Evolutionary conservation across 2,329 filamentous ascomycete genomes (phyloP).

Genomic region (Hymenoscyphus occultus): DNA sequence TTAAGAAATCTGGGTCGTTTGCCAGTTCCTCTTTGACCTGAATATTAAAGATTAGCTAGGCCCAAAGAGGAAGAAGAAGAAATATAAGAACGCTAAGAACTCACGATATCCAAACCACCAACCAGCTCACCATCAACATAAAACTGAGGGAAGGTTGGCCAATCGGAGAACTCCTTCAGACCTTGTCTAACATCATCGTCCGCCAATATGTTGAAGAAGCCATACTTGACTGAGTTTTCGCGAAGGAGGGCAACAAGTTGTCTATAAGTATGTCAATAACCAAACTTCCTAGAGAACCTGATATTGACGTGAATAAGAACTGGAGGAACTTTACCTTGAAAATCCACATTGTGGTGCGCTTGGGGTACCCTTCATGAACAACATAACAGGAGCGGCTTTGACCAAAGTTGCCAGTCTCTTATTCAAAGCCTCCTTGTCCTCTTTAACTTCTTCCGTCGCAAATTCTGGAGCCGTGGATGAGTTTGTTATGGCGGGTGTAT

Average conservation of each 20-base stretch:
- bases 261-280: constrained; percentile 41
- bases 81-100: constrained; percentile 37
- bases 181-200: constrained; percentile 97
- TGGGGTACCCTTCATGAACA: constrained; percentile 98
- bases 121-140: constrained; percentile 90
- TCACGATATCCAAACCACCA: constrained; percentile 91
- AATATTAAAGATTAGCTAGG: background rate
- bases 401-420: constrained; percentile 79
- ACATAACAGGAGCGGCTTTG: constrained; percentile 94
- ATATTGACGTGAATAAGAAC: too few relatives aligned
- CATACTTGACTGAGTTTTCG: constrained; percentile 90
- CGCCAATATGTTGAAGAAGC: constrained; percentile 98
- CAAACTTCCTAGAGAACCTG: background rate
- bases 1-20: constrained; percentile 78
- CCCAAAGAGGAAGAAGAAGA: too few relatives aligned
- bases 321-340: constrained; percentile 44
- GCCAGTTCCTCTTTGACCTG: constrained; percentile 93
- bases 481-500: constrained; percentile 27
- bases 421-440: constrained; percentile 80
- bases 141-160: constrained; percentile 95
- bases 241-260: constrained; percentile 84
- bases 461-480: constrained; percentile 30
- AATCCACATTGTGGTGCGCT: constrained; percentile 88
- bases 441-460: constrained; percentile 45
- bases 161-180: constrained; percentile 95